Evolutionary conservation across 768 basidiomycete species (phyloP).

Genomic region (Cyathus striatus): DNA sequence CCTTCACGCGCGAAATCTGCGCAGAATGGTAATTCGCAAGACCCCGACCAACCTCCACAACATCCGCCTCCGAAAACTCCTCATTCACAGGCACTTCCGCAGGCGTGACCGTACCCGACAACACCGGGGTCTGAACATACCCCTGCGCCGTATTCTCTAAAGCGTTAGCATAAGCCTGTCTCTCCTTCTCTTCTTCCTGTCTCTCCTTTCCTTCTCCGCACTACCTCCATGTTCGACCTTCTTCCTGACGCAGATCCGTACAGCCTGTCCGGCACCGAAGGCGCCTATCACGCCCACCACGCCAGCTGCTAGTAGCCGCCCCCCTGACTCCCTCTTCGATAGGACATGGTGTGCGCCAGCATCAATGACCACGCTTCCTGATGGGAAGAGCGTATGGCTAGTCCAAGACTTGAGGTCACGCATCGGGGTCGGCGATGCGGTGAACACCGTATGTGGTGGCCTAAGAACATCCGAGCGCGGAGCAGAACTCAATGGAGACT

Average conservation of each 20-base stretch:
- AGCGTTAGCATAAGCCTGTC: slow-evolving; percentile 27
- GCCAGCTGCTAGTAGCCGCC: slow-evolving; percentile 87
- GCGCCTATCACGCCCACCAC: slow-evolving; percentile 82
- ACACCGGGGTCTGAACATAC: slow-evolving; percentile 40
- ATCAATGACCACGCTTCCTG: slow-evolving; percentile 87
- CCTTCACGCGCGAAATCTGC: slow-evolving; percentile 85
- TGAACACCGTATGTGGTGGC: slow-evolving; percentile 88
- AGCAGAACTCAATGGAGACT: slow-evolving; percentile 13
- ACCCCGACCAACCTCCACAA: slow-evolving; percentile 89
- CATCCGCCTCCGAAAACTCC: slow-evolving; percentile 49
- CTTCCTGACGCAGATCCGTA: slow-evolving; percentile 64
- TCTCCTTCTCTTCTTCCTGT: slow-evolving; percentile 14
- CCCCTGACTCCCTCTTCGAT: slow-evolving; percentile 81
- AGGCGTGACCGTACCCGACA: slow-evolving; percentile 7
- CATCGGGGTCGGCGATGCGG: slow-evolving; percentile 63
- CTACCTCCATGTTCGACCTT: slow-evolving; percentile 15
- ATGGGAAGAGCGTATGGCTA: slow-evolving; percentile 86
- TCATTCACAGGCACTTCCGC: slow-evolving; percentile 16
- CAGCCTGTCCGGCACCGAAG: slow-evolving; percentile 94
- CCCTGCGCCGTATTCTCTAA: slow-evolving; percentile 44
- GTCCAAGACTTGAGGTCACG: slow-evolving; percentile 95
- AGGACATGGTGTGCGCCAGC: slow-evolving; percentile 85
- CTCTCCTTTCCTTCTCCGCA: slow-evolving; percentile 21
- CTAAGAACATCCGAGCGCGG: slow-evolving; percentile 25
- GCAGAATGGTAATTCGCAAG: slow-evolving; percentile 94